phyloP scores from a whole-genome alignment of 2,329 filamentous ascomycete species.

The Paramyrothecium sp. region DNA sequence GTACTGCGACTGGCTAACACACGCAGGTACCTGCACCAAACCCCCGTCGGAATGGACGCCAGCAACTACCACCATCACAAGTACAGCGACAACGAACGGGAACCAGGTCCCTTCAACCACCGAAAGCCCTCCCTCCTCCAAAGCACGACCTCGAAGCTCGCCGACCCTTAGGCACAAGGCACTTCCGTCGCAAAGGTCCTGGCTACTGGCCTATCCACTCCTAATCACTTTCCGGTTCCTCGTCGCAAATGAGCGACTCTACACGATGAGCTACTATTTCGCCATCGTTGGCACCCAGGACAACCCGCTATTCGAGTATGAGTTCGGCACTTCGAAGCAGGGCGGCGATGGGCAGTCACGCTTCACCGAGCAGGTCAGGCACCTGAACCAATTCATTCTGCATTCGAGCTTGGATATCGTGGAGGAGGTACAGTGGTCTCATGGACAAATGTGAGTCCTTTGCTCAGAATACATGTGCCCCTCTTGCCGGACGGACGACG shows the following conservation, averaged over 20 bases:
- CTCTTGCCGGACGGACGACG: background rate
- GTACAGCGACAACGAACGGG: background rate
- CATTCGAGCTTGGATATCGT: slow-evolving; percentile 93
- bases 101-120: background rate
- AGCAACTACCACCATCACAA: slow-evolving; percentile 1
- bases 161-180: background rate
- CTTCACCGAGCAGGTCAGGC: slow-evolving; percentile 83
- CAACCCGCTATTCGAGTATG: slow-evolving; percentile 93
- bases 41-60: background rate
- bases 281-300: slow-evolving; percentile 94
- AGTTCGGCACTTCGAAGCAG: slow-evolving; percentile 95
- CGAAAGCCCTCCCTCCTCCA: background rate
- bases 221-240: background rate
- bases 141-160: background rate
- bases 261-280: slow-evolving; percentile 95
- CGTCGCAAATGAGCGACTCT: slow-evolving; percentile 22
- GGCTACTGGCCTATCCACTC: background rate
- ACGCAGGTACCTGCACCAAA: background rate
- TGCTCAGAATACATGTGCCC: background rate
- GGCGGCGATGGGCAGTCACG: slow-evolving; percentile 90
- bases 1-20: background rate
- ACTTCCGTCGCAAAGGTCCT: background rate
- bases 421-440: slow-evolving; percentile 94
- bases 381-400: slow-evolving; percentile 97
- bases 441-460: slow-evolving; percentile 68